phyloP scores from a whole-genome alignment of 306 rosid genomes.

The Cucumis hystrix region DNA sequence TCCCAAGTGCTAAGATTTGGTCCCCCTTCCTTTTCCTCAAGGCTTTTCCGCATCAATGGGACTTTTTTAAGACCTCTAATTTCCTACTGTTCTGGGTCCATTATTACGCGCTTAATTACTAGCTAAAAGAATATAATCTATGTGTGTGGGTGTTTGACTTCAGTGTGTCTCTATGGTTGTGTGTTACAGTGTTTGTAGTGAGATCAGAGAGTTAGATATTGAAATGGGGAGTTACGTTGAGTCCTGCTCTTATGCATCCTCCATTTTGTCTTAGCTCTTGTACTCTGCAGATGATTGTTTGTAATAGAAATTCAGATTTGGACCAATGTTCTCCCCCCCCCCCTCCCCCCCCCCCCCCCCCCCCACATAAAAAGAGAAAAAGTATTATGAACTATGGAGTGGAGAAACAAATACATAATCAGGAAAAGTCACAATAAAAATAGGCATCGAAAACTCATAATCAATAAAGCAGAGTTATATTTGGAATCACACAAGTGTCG shows the following conservation, averaged over 20 bases:
- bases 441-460: background rate
- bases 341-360: too few species aligned
- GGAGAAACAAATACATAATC: background rate
- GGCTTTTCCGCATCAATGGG: background rate
- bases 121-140: constrained; percentile 1
- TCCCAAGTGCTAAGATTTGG: constrained; percentile 50
- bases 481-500: background rate
- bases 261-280: background rate
- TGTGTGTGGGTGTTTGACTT: background rate
- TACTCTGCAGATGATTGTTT: background rate
- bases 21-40: background rate
- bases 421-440: background rate
- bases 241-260: background rate
- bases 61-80: background rate
- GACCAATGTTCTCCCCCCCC: background rate
- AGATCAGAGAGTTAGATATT: background rate
- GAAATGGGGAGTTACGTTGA: background rate
- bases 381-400: background rate
- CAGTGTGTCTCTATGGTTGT: background rate
- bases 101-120: background rate
- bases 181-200: background rate
- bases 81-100: constrained; percentile 1
- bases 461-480: background rate
- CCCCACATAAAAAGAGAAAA: too few species aligned
- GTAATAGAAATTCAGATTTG: background rate